A percentile compares a stretch with the other conserved stretches of the same genome.
Evolutionary conservation across 768 basidiomycete species (phyloP).

Genomic region (Boletus reticulatus): DNA sequence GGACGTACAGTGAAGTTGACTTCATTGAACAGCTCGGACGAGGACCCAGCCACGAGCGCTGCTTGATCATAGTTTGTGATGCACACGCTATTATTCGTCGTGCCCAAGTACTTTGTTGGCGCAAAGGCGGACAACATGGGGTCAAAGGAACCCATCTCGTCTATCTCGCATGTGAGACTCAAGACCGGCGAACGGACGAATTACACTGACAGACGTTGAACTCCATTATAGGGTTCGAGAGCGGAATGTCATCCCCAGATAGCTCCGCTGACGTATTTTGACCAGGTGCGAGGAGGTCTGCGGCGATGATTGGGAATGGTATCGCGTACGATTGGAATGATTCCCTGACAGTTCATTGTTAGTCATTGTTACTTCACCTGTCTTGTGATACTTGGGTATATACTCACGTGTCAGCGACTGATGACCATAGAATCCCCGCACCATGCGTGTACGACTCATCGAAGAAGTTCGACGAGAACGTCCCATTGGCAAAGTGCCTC

Average conservation of each 20-base stretch:
- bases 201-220: constrained; percentile 32
- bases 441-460: constrained; percentile 31
- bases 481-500: constrained; percentile 39
- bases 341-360: constrained; percentile 12
- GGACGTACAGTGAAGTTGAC: constrained; percentile 15
- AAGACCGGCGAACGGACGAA: not conserved
- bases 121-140: too few species aligned
- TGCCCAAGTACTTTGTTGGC: too few species aligned
- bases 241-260: constrained; percentile 23
- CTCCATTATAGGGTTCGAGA: constrained; percentile 33
- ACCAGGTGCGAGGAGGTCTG: constrained; percentile 22
- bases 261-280: constrained; percentile 23
- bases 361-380: not conserved
- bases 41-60: constrained; percentile 38
- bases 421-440: constrained; percentile 34
- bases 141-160: constrained; percentile 34
- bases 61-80: constrained; percentile 34
- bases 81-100: constrained; percentile 8
- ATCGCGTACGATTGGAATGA: constrained; percentile 32
- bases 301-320: constrained; percentile 40
- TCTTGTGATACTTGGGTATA: constrained; percentile 8
- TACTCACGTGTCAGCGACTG: constrained; percentile 31
- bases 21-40: constrained; percentile 34
- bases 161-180: constrained; percentile 15
- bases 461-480: constrained; percentile 29